Percentiles rank a stretch among this genome's conserved stretches.
phyloP scores from a whole-genome alignment of 2,329 filamentous ascomycete genomes.

The Aspergillus transmontanensis region DNA sequence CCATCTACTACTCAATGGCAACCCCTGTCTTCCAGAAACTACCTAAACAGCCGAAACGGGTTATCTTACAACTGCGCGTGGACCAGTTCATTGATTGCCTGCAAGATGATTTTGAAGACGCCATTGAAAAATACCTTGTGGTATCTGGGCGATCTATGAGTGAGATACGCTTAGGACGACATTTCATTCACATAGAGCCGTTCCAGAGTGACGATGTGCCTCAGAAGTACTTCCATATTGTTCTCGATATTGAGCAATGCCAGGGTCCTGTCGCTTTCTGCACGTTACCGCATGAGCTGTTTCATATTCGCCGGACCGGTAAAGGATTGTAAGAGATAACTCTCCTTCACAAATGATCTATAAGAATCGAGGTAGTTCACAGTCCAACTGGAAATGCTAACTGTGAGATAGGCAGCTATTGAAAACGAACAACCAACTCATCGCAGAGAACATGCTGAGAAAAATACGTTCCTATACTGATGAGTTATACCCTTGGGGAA shows the following conservation, averaged over 20 bases:
- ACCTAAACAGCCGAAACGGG: background rate
- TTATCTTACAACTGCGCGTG: background rate
- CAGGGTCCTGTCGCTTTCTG: background rate
- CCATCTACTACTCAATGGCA: background rate
- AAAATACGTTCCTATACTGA: background rate
- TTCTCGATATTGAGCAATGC: background rate
- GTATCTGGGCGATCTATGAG: background rate
- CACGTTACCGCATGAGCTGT: background rate
- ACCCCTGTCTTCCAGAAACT: background rate
- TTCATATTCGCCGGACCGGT: background rate
- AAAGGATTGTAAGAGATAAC: background rate
- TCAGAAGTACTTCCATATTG: conserved; percentile 1
- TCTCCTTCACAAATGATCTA: background rate
- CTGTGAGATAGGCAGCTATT: background rate
- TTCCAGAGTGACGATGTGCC: conserved; percentile 1
- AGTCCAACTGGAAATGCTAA: background rate
- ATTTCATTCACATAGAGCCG: background rate
- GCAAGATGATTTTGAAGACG: background rate
- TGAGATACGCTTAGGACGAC: background rate
- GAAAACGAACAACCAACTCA: background rate
- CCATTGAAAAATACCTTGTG: background rate
- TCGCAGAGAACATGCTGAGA: background rate
- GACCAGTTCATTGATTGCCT: background rate
- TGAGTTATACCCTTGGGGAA: conserved; percentile 1
- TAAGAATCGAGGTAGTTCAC: background rate